Conservation (phyloP, 352 stramenopile species). For the Peronospora tabacina region DNA sequence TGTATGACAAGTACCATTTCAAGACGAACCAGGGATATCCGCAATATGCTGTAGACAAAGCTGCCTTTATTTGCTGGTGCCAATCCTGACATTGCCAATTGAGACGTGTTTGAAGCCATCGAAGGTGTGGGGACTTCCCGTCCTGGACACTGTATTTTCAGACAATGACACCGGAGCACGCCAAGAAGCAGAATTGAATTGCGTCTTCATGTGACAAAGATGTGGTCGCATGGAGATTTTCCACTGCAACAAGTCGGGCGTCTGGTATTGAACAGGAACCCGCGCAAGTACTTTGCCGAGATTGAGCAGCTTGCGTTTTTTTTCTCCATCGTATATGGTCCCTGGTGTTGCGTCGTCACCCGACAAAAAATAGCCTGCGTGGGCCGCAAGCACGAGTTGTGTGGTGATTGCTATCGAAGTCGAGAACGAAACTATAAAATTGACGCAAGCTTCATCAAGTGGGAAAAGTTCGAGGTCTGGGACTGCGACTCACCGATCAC, state of each 20-base stretch:
- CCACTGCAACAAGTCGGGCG: background rate
- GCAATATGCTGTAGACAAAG: slow-evolving; percentile 72
- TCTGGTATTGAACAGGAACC: slow-evolving; percentile 42
- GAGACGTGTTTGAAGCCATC: slow-evolving; percentile 85
- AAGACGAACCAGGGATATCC: slow-evolving; percentile 81
- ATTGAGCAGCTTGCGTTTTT: slow-evolving; percentile 88
- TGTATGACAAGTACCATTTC: slow-evolving; percentile 89
- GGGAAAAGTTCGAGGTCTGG: no score
- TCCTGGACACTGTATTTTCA: slow-evolving; percentile 84
- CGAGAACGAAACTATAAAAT: no score
- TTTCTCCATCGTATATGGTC: slow-evolving; percentile 81
- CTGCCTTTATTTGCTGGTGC: slow-evolving; percentile 39
- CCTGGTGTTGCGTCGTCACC: slow-evolving; percentile 81
- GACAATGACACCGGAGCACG: slow-evolving; percentile 75
- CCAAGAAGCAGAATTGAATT: slow-evolving; percentile 24
- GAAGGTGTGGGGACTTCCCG: slow-evolving; percentile 46
- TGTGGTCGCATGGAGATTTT: background rate
- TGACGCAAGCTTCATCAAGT: no score
- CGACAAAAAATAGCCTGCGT: no score
- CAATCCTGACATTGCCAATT: slow-evolving; percentile 79
- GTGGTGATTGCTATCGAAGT: background rate
- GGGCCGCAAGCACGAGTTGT: no score
- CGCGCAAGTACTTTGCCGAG: slow-evolving; percentile 86
- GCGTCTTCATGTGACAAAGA: slow-evolving; percentile 1
- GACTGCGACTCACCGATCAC: no score